phyloP scores from a whole-genome alignment of 2,329 filamentous ascomycete species.

The Alternaria triticimaculans region DNA sequence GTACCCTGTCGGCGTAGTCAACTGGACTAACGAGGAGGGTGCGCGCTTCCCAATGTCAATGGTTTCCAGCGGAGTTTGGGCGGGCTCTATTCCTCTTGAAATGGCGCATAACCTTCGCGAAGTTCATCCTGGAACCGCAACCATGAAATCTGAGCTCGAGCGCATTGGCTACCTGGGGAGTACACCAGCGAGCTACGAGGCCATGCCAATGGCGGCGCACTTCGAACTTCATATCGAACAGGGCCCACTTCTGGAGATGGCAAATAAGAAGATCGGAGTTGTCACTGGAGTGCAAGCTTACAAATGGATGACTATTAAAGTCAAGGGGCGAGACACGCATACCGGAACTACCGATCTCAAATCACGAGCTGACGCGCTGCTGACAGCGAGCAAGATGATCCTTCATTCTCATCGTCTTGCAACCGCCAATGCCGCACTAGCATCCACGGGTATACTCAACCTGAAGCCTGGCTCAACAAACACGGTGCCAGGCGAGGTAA shows the following conservation, averaged over 20 bases:
- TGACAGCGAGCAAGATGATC: constrained; percentile 72
- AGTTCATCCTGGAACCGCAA: constrained; percentile 66
- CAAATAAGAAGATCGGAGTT: constrained; percentile 69
- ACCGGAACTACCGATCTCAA: constrained; percentile 76
- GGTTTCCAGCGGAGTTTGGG: constrained; percentile 78
- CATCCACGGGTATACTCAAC: constrained; percentile 73
- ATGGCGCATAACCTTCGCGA: constrained; percentile 66
- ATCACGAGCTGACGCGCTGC: constrained; percentile 71
- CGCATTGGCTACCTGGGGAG: constrained; percentile 74
- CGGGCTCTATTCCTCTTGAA: constrained; percentile 68
- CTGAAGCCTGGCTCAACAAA: constrained; percentile 73
- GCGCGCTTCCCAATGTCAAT: constrained; percentile 80
- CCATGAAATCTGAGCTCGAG: constrained; percentile 72
- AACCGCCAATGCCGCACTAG: constrained; percentile 65
- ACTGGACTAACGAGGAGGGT: constrained; percentile 86
- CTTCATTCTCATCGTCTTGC: constrained; percentile 69
- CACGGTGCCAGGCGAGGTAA: constrained; percentile 72
- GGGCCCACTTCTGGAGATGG: constrained; percentile 73
- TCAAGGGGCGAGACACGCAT: constrained; percentile 72
- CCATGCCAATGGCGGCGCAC: constrained; percentile 73
- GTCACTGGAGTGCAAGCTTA: constrained; percentile 78
- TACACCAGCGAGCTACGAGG: constrained; percentile 62
- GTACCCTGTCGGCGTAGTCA: constrained; percentile 75
- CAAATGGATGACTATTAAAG: constrained; percentile 73
- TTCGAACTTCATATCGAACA: constrained; percentile 90